phyloP scores from a whole-genome alignment of 306 rosid genomes.

The Acacia crassicarpa region DNA sequence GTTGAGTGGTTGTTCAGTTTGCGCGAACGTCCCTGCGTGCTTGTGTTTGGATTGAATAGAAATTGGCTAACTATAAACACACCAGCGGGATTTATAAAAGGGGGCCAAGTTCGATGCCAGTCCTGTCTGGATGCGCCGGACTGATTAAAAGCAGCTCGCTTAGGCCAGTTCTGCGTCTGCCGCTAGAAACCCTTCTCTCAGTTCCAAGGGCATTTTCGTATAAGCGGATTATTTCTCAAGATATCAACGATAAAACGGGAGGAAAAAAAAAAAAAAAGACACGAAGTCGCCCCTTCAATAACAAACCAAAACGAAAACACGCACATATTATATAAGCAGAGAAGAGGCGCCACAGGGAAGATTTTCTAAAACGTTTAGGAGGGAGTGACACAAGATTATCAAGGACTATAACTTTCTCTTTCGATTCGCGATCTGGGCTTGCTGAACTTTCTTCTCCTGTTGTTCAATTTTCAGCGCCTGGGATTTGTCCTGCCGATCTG shows the following conservation, averaged over 20 bases:
- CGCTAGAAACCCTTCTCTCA: background rate
- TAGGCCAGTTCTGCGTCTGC: too few species aligned
- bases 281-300: conserved; percentile 1
- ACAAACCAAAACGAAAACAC: background rate
- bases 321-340: conserved; percentile 8
- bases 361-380: background rate
- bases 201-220: conserved; percentile 14
- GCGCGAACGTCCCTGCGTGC: background rate
- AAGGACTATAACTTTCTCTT: conserved; percentile 7
- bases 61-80: too few species aligned
- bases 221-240: background rate
- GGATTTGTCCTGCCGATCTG: conserved; percentile 63
- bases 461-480: conserved; percentile 38
- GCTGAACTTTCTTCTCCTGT: conserved; percentile 31
- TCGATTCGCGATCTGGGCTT: conserved; percentile 55
- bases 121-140: background rate
- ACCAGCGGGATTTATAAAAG: too few species aligned
- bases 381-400: conserved; percentile 26
- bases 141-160: background rate
- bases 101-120: background rate
- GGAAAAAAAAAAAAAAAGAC: background rate
- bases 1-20: background rate
- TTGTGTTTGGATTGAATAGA: too few species aligned
- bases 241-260: background rate
- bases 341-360: background rate